These are phyloP conservation scores for Annulohypoxylon moriforme DNA, from an alignment of 495 filamentous ascomycete genomes.

Conservation along the genomic window DNA sequence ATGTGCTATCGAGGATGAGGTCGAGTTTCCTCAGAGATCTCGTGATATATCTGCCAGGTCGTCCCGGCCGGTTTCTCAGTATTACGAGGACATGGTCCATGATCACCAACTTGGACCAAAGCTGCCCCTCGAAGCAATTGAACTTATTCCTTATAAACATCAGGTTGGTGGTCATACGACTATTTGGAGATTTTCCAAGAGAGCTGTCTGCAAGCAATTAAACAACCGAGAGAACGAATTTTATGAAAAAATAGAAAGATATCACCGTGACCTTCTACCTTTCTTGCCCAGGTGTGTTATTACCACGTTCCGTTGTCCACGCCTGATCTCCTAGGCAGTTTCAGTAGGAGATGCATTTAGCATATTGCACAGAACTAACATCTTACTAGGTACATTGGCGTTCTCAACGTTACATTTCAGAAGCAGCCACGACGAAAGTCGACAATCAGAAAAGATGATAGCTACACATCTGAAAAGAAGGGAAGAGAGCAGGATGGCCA, in stretches of 20 bases:
- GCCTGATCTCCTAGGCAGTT: not conserved
- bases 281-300: conserved; percentile 89
- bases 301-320: conserved; percentile 28
- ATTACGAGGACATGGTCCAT: conserved; percentile 59
- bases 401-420: conserved; percentile 95
- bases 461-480: conserved; percentile 36
- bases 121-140: conserved; percentile 86
- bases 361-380: conserved; percentile 31
- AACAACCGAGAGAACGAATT: conserved; percentile 98
- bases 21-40: conserved; percentile 42
- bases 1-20: conserved; percentile 54
- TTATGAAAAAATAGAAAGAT: conserved; percentile 92
- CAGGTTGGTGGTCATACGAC: conserved; percentile 98
- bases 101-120: conserved; percentile 61
- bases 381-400: conserved; percentile 85
- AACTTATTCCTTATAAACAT: conserved; percentile 95
- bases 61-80: conserved; percentile 52
- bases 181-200: conserved; percentile 92
- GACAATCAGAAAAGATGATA: conserved; percentile 58
- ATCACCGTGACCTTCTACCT: conserved; percentile 86
- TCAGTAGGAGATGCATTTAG: conserved; percentile 2
- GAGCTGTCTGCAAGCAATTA: conserved; percentile 96
- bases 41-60: conserved; percentile 51
- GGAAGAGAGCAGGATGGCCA: conserved; percentile 39
- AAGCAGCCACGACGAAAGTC: conserved; percentile 80